These are phyloP conservation scores for Tephrocybe sp. DNA, from an alignment of 768 basidiomycete genomes.

Conservation along the genomic window DNA sequence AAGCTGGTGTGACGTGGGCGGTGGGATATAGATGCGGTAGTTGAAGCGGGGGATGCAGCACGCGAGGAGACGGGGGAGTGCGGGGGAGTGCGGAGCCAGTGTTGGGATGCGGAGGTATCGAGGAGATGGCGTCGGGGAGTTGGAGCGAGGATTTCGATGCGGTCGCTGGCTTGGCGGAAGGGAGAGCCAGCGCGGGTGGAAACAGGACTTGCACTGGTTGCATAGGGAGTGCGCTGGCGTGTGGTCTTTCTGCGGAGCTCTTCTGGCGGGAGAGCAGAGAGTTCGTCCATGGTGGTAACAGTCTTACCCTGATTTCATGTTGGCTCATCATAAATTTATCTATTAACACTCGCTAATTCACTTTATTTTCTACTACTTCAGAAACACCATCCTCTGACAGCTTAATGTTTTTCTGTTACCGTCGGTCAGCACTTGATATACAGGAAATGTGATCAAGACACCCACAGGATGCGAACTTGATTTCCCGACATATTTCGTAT, in stretches of 20 bases:
- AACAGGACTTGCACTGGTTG: slow-evolving; percentile 25
- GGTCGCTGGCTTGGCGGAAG: slow-evolving; percentile 4
- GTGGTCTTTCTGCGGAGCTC: slow-evolving; percentile 24
- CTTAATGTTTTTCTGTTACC: slow-evolving; percentile 63
- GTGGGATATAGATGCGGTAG: slow-evolving; percentile 5
- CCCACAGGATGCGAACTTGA: slow-evolving; percentile 47
- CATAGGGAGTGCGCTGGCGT: slow-evolving; percentile 26
- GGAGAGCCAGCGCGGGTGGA: slow-evolving; percentile 13
- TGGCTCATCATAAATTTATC: background rate
- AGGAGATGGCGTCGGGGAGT: slow-evolving; percentile 66
- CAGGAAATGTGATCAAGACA: slow-evolving; percentile 6
- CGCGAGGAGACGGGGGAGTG: slow-evolving; percentile 48
- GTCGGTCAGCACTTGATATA: background rate
- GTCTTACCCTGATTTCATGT: background rate
- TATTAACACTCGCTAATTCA: slow-evolving; percentile 24
- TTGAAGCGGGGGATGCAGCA: slow-evolving; percentile 41
- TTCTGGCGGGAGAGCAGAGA: slow-evolving; percentile 38
- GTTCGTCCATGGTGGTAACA: slow-evolving; percentile 31
- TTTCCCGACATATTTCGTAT: slow-evolving; percentile 84
- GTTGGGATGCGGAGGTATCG: slow-evolving; percentile 54
- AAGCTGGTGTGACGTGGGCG: slow-evolving; percentile 31
- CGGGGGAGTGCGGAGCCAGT: slow-evolving; percentile 54
- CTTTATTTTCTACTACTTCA: slow-evolving; percentile 50
- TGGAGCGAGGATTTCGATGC: slow-evolving; percentile 54
- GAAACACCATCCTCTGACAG: slow-evolving; percentile 78